phyloP scores from a whole-genome alignment of 1,284 basidiomycete genomes.

The Sporisorium sorghi region DNA sequence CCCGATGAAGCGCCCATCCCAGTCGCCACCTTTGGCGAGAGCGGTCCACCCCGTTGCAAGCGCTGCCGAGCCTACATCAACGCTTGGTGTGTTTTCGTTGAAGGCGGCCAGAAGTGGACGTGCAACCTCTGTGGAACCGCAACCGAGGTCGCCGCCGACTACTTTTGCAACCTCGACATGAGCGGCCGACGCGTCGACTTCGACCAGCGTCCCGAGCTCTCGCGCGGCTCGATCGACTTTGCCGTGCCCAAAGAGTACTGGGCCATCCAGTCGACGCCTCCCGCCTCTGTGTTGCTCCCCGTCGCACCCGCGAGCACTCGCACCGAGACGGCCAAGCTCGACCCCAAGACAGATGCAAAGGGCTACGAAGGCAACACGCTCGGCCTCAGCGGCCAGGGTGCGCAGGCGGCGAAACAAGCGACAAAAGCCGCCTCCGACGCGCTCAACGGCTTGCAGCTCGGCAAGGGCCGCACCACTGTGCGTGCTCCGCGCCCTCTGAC shows the following conservation, averaged over 20 bases:
- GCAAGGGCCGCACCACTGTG: conserved; percentile 65
- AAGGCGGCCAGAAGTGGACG: conserved; percentile 87
- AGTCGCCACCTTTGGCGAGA: conserved; percentile 75
- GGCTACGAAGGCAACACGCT: conserved; percentile 63
- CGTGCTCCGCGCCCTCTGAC: conserved; percentile 74
- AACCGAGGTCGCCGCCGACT: conserved; percentile 78
- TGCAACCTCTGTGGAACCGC: conserved; percentile 90
- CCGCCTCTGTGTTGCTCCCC: conserved; percentile 54
- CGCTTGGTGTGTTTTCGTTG: conserved; percentile 88
- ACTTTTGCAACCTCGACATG: conserved; percentile 87
- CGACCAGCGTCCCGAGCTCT: conserved; percentile 84
- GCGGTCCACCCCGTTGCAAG: conserved; percentile 86
- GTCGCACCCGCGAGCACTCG: conserved; percentile 59
- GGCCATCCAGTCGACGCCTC: conserved; percentile 74
- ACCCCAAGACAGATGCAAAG: conserved; percentile 48
- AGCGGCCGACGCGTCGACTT: conserved; percentile 86
- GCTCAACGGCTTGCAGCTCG: conserved; percentile 56
- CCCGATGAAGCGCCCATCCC: conserved; percentile 77
- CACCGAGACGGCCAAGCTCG: conserved; percentile 59
- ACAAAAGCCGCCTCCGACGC: conserved; percentile 66
- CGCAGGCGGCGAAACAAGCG: conserved; percentile 62
- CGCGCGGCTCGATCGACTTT: conserved; percentile 92
- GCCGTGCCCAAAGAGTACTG: conserved; percentile 86
- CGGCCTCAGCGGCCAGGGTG: conserved; percentile 58
- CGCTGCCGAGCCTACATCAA: conserved; percentile 93